Percentiles rank a stretch among this genome's conserved stretches.
Conservation (phyloP, 2,329 filamentous ascomycete species). For the Claviceps capensis region DNA sequence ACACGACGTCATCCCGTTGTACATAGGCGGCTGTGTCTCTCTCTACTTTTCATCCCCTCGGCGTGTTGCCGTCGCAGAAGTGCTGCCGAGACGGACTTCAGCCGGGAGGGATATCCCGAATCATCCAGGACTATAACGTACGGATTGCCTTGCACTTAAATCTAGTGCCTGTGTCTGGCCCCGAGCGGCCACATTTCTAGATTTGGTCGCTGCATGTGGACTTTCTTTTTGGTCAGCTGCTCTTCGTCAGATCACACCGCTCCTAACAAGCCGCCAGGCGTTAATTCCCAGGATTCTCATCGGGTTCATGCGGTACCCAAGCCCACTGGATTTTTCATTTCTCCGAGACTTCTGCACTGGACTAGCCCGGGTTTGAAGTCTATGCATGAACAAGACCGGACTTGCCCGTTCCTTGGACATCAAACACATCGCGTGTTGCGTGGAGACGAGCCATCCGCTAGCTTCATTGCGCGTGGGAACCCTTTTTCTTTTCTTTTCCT, state of each 20-base stretch:
- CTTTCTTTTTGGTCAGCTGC: constrained; percentile 3
- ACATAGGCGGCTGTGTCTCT: neutral
- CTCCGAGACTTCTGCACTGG: neutral
- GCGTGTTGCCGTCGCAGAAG: neutral
- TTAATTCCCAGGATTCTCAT: constrained; percentile 1
- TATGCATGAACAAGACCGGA: neutral
- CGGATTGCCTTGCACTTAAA: constrained; percentile 5
- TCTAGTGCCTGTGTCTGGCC: constrained; percentile 3
- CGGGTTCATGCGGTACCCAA: constrained; percentile 1
- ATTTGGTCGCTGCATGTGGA: constrained; percentile 4
- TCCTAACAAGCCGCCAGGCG: constrained; percentile 1
- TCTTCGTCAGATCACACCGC: constrained; percentile 6
- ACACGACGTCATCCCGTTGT: neutral
- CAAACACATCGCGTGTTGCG: neutral
- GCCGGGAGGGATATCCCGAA: neutral
- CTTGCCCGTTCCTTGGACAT: neutral
- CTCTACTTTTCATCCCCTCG: neutral
- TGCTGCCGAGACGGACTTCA: neutral
- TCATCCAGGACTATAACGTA: constrained; percentile 3
- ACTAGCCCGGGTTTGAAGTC: neutral
- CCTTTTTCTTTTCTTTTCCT: neutral
- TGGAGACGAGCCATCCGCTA: neutral
- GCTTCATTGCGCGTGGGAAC: neutral
- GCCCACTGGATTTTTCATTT: constrained; percentile 3
- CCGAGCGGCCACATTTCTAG: constrained; percentile 1